These are phyloP conservation scores for Boletus rubropictus DNA, from an alignment of 768 basidiomycete genomes.

Conservation along the genomic window DNA sequence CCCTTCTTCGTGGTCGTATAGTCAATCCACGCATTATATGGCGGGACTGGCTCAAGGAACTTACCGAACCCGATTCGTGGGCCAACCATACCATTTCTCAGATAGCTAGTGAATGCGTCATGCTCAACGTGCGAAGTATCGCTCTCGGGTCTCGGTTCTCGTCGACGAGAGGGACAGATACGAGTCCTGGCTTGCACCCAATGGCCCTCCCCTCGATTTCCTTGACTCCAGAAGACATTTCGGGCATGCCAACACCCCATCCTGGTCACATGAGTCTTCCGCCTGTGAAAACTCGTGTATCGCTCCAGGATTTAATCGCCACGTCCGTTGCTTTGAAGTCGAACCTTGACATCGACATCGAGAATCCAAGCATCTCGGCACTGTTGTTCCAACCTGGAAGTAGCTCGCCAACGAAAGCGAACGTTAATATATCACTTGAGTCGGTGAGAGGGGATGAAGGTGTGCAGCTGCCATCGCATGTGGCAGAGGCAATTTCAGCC, in stretches of 20 bases:
- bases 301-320: constrained; percentile 70
- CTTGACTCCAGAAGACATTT: constrained; percentile 20
- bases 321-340: constrained; percentile 71
- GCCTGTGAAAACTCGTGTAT: constrained; percentile 35
- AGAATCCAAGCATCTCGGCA: constrained; percentile 42
- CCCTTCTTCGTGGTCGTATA: constrained; percentile 61
- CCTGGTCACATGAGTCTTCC: constrained; percentile 35
- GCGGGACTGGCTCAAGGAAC: constrained; percentile 58
- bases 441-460: constrained; percentile 6
- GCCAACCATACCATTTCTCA: constrained; percentile 52
- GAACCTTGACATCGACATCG: constrained; percentile 57
- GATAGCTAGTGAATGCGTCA: constrained; percentile 61
- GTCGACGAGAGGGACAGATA: background rate
- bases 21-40: constrained; percentile 71
- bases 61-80: constrained; percentile 65
- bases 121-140: constrained; percentile 59
- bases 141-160: constrained; percentile 40
- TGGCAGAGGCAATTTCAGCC: constrained; percentile 60
- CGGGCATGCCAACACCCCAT: constrained; percentile 27
- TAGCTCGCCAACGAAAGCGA: constrained; percentile 25
- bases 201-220: constrained; percentile 2
- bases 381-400: constrained; percentile 35
- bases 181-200: constrained; percentile 4
- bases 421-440: constrained; percentile 17
- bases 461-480: constrained; percentile 38